These are phyloP conservation scores for Blastobotrys chiropterorum DNA, from an alignment of 805 yeast species.

Conservation along the genomic window DNA sequence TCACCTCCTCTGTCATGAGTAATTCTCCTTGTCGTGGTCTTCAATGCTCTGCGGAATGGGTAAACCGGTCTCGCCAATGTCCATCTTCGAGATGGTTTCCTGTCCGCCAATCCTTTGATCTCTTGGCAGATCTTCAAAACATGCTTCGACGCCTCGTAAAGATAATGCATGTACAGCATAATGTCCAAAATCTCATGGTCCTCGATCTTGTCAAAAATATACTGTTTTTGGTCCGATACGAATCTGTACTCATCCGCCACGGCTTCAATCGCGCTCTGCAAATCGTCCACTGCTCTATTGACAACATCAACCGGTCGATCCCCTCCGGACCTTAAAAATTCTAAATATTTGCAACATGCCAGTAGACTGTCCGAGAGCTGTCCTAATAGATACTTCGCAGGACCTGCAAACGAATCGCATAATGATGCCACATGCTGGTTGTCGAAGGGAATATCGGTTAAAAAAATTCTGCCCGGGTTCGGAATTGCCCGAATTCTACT, in stretches of 20 bases:
- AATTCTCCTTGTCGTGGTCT: conserved; percentile 38
- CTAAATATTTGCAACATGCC: conserved; percentile 16
- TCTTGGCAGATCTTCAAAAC: conserved; percentile 17
- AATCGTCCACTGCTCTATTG: neutral
- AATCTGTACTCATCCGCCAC: conserved; percentile 1
- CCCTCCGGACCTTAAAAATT: conserved; percentile 8
- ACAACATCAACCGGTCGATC: neutral
- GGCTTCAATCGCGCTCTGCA: neutral
- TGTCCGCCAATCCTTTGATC: neutral
- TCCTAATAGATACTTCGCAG: conserved; percentile 7
- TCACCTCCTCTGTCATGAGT: conserved; percentile 44
- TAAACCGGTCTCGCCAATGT: conserved; percentile 34
- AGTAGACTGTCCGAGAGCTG: neutral
- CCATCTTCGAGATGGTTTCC: conserved; percentile 28
- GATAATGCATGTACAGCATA: conserved; percentile 37
- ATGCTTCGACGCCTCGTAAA: conserved; percentile 37
- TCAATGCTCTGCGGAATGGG: conserved; percentile 37
- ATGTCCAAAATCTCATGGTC: conserved; percentile 35
- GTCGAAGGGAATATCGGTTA: neutral
- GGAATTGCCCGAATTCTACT: conserved; percentile 41
- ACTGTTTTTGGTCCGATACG: conserved; percentile 15
- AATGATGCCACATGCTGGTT: conserved; percentile 1
- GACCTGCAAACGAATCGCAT: conserved; percentile 3
- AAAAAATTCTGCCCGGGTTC: conserved; percentile 8
- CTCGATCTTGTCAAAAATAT: neutral